phyloP scores from a whole-genome alignment of 148 eudicot species.

The Rhododendron ferrugineum region DNA sequence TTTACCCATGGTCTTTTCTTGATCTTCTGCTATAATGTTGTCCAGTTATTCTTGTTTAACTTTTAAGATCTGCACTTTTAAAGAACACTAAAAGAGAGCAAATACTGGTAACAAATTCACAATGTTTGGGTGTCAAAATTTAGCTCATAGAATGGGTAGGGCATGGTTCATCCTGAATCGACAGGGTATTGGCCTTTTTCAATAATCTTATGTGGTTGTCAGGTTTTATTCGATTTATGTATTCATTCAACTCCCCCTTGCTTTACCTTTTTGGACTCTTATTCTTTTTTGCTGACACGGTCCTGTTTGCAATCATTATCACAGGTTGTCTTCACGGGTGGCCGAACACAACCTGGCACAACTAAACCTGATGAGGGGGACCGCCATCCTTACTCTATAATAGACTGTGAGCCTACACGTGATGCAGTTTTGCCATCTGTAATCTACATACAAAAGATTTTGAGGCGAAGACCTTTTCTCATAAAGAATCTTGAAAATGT shows the following conservation, averaged over 20 bases:
- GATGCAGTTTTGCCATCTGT: slow-evolving; percentile 86
- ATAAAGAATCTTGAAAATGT: slow-evolving; percentile 99
- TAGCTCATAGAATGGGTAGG: background rate
- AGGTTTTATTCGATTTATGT: background rate
- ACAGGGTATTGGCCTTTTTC: background rate
- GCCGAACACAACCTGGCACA: slow-evolving; percentile 98
- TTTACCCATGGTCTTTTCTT: background rate
- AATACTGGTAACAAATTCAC: background rate
- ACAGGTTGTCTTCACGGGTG: slow-evolving; percentile 90
- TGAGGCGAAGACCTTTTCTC: slow-evolving; percentile 87
- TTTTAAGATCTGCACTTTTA: background rate
- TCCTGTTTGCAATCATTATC: slow-evolving; percentile 1
- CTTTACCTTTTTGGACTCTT: background rate
- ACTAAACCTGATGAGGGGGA: slow-evolving; percentile 98
- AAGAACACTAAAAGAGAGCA: background rate
- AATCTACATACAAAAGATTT: slow-evolving; percentile 82
- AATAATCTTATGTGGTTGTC: background rate
- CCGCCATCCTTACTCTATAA: slow-evolving; percentile 82
- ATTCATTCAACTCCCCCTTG: background rate
- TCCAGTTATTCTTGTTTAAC: background rate
- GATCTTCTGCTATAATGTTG: background rate
- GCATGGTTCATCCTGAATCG: background rate
- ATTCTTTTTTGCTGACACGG: background rate
- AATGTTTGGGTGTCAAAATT: background rate
- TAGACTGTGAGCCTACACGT: slow-evolving; percentile 81